Conservation (phyloP, 1,284 basidiomycete genomes). For the Ustilago bromivora region DNA sequence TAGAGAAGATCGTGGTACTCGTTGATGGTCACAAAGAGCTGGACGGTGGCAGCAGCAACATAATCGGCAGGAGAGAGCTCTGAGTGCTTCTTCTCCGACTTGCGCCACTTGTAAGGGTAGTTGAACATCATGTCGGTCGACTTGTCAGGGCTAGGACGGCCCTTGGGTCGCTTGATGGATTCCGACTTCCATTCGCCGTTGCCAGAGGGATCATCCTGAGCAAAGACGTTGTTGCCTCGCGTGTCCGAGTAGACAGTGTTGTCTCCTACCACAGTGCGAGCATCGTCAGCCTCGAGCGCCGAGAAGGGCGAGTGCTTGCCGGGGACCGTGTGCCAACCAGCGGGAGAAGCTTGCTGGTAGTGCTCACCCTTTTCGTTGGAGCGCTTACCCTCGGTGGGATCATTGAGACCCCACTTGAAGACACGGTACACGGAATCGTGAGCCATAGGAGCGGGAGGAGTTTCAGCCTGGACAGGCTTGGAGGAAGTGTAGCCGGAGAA, state of each 20-base stretch:
- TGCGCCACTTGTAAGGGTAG: slow-evolving; percentile 63
- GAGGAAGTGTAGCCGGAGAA: slow-evolving; percentile 34
- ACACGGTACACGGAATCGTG: slow-evolving; percentile 54
- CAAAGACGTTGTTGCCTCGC: slow-evolving; percentile 62
- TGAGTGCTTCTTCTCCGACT: slow-evolving; percentile 54
- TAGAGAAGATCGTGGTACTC: slow-evolving; percentile 61
- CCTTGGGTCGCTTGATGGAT: slow-evolving; percentile 48
- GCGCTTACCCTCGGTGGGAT: slow-evolving; percentile 59
- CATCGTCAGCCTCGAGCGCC: slow-evolving; percentile 26
- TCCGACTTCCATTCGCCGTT: slow-evolving; percentile 51
- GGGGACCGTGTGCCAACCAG: slow-evolving; percentile 60
- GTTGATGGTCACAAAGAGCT: slow-evolving; percentile 63
- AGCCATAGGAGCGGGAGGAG: slow-evolving; percentile 19
- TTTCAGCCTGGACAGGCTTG: slow-evolving; percentile 20
- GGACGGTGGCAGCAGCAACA: slow-evolving; percentile 47
- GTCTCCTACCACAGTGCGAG: slow-evolving; percentile 28
- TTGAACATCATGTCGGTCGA: slow-evolving; percentile 57
- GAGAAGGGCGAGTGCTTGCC: slow-evolving; percentile 47
- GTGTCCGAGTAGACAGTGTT: slow-evolving; percentile 55
- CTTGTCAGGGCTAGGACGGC: slow-evolving; percentile 40
- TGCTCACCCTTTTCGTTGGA: slow-evolving; percentile 50
- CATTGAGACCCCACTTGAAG: slow-evolving; percentile 62
- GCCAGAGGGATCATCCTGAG: slow-evolving; percentile 51
- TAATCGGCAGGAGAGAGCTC: slow-evolving; percentile 53
- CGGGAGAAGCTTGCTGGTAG: slow-evolving; percentile 49